These are phyloP conservation scores for Gautieria morchelliformis DNA, from an alignment of 768 basidiomycete species.

Conservation along the genomic window DNA sequence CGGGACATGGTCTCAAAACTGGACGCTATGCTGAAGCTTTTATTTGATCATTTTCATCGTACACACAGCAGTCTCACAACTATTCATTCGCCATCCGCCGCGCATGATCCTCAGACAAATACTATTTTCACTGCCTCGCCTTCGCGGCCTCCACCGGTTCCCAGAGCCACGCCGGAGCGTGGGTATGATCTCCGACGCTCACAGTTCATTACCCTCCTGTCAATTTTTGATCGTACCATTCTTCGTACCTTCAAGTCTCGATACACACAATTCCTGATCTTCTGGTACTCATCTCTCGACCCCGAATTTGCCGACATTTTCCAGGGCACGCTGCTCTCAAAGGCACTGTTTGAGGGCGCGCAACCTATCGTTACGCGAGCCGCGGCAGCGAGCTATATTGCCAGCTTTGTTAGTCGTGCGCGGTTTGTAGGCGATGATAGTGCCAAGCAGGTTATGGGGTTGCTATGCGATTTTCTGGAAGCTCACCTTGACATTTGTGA, in stretches of 20 bases:
- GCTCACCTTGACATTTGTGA: constrained; percentile 65
- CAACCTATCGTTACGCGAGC: constrained; percentile 73
- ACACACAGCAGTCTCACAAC: constrained; percentile 24
- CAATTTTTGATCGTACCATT: constrained; percentile 90
- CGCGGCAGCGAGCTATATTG: constrained; percentile 91
- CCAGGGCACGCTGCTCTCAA: constrained; percentile 88
- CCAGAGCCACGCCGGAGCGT: constrained; percentile 20
- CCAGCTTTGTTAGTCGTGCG: constrained; percentile 84
- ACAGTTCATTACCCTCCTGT: constrained; percentile 81
- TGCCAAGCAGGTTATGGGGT: constrained; percentile 60
- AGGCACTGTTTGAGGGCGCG: constrained; percentile 57
- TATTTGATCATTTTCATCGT: constrained; percentile 78
- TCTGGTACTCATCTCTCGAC: constrained; percentile 90
- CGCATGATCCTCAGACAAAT: constrained; percentile 16
- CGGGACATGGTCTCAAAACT: constrained; percentile 88
- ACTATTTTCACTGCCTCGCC: constrained; percentile 5
- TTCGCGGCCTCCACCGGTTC: constrained; percentile 16
- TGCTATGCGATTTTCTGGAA: constrained; percentile 82
- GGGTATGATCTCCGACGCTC: constrained; percentile 35
- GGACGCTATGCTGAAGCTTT: constrained; percentile 73
- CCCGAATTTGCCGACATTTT: constrained; percentile 86
- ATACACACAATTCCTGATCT: constrained; percentile 94
- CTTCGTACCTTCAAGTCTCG: constrained; percentile 94
- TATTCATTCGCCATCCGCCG: constrained; percentile 12
- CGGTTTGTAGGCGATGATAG: constrained; percentile 70